phyloP scores from a whole-genome alignment of 768 basidiomycete species.

The Lentinula sp. region DNA sequence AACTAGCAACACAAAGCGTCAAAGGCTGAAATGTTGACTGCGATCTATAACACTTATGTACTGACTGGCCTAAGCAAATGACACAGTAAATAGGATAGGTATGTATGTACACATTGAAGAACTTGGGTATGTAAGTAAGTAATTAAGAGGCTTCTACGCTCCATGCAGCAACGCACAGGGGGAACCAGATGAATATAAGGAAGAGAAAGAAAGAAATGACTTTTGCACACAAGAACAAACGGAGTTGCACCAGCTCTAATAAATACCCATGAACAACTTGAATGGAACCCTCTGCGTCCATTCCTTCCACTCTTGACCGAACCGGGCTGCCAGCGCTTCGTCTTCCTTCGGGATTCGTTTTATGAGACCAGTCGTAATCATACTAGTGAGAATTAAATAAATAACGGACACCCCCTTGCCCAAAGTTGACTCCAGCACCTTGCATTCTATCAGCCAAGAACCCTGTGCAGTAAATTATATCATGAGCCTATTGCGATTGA shows the following conservation, averaged over 20 bases:
- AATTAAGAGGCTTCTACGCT: too few species aligned
- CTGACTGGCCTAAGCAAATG: too few species aligned
- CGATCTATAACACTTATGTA: too few species aligned
- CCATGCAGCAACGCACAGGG: too few species aligned
- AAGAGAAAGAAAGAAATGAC: too few species aligned
- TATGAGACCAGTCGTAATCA: conserved; percentile 28
- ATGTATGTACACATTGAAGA: too few species aligned
- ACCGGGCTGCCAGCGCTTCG: conserved; percentile 28
- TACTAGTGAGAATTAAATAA: conserved; percentile 22
- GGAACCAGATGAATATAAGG: too few species aligned
- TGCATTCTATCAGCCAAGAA: conserved; percentile 32
- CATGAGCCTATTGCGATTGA: background rate
- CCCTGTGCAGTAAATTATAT: conserved; percentile 21
- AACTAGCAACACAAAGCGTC: background rate
- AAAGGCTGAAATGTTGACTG: too few species aligned
- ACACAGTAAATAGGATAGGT: too few species aligned
- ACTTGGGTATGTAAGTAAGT: too few species aligned
- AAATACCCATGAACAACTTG: conserved; percentile 41
- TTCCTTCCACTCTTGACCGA: conserved; percentile 34
- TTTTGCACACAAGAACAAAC: background rate
- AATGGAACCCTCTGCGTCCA: conserved; percentile 43
- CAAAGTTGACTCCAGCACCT: conserved; percentile 20
- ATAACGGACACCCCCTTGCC: conserved; percentile 22
- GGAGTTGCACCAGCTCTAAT: conserved; percentile 17
- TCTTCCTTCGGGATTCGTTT: conserved; percentile 42